Percentiles rank a stretch among this genome's conserved stretches.
Evolutionary conservation across 2,329 filamentous ascomycete genomes (phyloP).

Genomic region (Nemania sp.): DNA sequence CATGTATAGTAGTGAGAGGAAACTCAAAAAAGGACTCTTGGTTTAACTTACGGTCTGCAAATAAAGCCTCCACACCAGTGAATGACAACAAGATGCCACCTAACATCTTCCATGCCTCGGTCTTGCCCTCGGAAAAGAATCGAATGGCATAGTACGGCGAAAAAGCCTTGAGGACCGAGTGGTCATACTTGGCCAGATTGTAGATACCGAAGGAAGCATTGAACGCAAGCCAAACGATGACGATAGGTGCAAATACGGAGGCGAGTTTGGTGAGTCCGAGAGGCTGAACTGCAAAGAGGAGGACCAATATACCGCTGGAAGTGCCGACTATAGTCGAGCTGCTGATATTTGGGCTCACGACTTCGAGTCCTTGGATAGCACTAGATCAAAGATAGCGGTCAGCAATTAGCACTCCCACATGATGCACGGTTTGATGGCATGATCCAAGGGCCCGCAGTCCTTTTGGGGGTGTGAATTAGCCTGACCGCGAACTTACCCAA

Average conservation of each 20-base stretch:
- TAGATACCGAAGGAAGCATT: slow-evolving; percentile 68
- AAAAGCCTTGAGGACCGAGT: slow-evolving; percentile 60
- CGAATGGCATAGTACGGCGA: slow-evolving; percentile 63
- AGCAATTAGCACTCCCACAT: not conserved
- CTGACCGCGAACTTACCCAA: slow-evolving; percentile 45
- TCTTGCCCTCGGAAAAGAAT: slow-evolving; percentile 63
- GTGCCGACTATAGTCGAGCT: slow-evolving; percentile 64
- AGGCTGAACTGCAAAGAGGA: slow-evolving; percentile 68
- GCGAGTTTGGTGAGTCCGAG: slow-evolving; percentile 66
- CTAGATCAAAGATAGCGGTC: slow-evolving; percentile 35
- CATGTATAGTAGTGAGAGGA: not conserved
- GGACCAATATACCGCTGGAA: slow-evolving; percentile 65
- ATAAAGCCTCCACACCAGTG: slow-evolving; percentile 78
- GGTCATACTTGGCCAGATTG: slow-evolving; percentile 57
- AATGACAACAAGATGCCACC: slow-evolving; percentile 76
- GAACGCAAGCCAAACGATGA: slow-evolving; percentile 69
- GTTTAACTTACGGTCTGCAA: slow-evolving; percentile 60
- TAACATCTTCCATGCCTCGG: slow-evolving; percentile 65
- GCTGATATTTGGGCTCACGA: slow-evolving; percentile 60
- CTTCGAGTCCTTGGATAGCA: slow-evolving; percentile 66
- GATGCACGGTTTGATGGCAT: not conserved
- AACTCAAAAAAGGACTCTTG: too few species aligned
- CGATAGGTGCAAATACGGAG: slow-evolving; percentile 65
- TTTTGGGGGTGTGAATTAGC: not conserved
- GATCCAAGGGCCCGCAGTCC: too few species aligned